These are phyloP conservation scores for Blepharisma japonicum DNA, from an alignment of 73 alveolate species.

Conservation along the genomic window DNA sequence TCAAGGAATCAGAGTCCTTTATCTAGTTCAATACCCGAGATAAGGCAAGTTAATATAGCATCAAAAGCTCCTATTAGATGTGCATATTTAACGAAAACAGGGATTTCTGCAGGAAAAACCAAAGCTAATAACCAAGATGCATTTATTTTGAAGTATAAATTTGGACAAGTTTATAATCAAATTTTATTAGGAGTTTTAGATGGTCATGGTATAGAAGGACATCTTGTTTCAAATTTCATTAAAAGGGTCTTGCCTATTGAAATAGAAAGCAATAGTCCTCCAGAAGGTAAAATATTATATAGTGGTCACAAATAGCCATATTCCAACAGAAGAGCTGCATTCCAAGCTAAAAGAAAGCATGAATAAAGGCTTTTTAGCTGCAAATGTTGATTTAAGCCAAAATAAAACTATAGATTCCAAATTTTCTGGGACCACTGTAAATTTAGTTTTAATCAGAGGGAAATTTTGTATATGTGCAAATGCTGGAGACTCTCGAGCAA, in stretches of 20 bases:
- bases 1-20: too few species aligned
- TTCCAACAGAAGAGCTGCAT: background rate
- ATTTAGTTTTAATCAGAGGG: constrained; percentile 37
- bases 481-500: constrained; percentile 59
- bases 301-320: background rate
- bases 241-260: constrained; percentile 48
- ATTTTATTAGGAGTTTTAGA: constrained; percentile 57
- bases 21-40: too few species aligned
- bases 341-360: background rate
- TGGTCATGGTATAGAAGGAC: constrained; percentile 75
- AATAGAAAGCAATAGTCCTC: constrained; percentile 1
- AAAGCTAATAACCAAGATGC: constrained; percentile 26
- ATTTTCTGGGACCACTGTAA: constrained; percentile 55
- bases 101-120: background rate
- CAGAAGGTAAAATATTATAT: background rate
- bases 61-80: too few species aligned
- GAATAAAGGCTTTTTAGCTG: background rate
- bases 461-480: constrained; percentile 47
- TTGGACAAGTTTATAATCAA: background rate
- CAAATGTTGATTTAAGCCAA: constrained; percentile 1
- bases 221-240: constrained; percentile 50
- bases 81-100: constrained; percentile 5
- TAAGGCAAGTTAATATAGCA: too few species aligned
- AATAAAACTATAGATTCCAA: constrained; percentile 38
- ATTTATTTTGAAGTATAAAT: background rate